Evolutionary conservation across 1,284 basidiomycete genomes (phyloP).

Genomic region (Leccinum solheimii): DNA sequence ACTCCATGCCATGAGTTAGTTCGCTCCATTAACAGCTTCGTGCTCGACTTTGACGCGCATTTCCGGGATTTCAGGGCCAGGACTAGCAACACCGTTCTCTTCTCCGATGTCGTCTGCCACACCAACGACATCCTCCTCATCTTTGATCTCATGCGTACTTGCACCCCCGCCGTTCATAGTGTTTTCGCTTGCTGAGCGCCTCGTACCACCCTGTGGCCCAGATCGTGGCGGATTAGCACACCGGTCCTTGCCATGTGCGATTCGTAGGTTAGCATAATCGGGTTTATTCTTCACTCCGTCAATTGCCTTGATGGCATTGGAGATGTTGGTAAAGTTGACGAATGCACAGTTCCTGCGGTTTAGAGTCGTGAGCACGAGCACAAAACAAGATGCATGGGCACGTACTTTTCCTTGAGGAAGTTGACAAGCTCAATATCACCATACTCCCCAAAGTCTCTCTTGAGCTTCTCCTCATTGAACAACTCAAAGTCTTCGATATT

Average conservation of each 20-base stretch:
- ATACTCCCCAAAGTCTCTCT: conserved; percentile 87
- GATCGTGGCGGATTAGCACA: conserved; percentile 89
- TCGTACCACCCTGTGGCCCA: conserved; percentile 65
- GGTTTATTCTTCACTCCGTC: conserved; percentile 86
- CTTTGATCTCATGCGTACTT: conserved; percentile 19
- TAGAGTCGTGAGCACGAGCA: conserved; percentile 2
- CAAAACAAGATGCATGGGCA: conserved; percentile 14
- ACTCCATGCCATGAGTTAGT: conserved; percentile 19
- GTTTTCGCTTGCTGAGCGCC: conserved; percentile 45
- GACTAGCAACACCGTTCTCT: conserved; percentile 24
- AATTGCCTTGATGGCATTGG: conserved; percentile 94
- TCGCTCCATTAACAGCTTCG: conserved; percentile 25
- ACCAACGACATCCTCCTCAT: conserved; percentile 24
- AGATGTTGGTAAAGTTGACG: conserved; percentile 91
- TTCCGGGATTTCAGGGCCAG: conserved; percentile 28
- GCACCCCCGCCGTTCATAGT: conserved; percentile 24
- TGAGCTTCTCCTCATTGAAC: conserved; percentile 83
- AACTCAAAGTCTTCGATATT: conserved; percentile 90
- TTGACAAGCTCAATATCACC: conserved; percentile 96
- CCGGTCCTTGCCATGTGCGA: conserved; percentile 92
- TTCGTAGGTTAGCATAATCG: conserved; percentile 79
- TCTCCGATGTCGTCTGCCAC: conserved; percentile 26
- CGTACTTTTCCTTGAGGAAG: conserved; percentile 90
- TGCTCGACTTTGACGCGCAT: conserved; percentile 28
- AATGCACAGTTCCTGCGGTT: conserved; percentile 82